Evolutionary conservation across 306 rosid genomes (phyloP).

Genomic region (Lathyrus aphaca): DNA sequence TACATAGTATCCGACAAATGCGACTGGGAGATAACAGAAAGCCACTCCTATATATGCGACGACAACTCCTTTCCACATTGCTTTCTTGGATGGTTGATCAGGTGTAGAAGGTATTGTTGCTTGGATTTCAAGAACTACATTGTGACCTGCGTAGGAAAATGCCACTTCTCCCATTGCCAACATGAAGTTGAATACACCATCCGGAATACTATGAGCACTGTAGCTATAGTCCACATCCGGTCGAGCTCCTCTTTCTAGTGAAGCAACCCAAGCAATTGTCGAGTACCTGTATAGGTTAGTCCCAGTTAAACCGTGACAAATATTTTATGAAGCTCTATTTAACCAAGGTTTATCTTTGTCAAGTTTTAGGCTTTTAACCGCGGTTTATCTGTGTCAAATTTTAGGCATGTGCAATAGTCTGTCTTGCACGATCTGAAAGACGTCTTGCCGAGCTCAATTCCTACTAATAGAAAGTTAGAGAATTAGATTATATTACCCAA

Average conservation of each 20-base stretch:
- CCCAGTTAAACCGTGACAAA: no score
- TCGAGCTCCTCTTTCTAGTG: conserved; percentile 47
- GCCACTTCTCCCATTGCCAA: conserved; percentile 76
- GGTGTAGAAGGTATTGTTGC: conserved; percentile 88
- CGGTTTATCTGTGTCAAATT: no score
- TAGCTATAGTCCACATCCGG: conserved; percentile 53
- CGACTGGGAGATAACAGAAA: conserved; percentile 78
- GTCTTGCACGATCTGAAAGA: no score
- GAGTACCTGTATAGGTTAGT: conserved; percentile 56
- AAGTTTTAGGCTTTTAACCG: no score
- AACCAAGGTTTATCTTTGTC: no score
- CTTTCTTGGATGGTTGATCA: conserved; percentile 75
- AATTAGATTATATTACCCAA: conserved; percentile 48
- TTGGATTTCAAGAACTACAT: conserved; percentile 83
- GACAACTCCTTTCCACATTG: conserved; percentile 86
- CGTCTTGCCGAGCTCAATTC: no score
- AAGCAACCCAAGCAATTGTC: conserved; percentile 74
- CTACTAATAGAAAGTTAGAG: background rate
- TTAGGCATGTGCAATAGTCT: no score
- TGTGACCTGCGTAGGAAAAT: conserved; percentile 91
- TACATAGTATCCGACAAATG: conserved; percentile 60
- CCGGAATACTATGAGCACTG: conserved; percentile 33
- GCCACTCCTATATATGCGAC: conserved; percentile 79
- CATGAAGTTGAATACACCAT: conserved; percentile 56
- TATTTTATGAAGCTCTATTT: no score